phyloP scores from a whole-genome alignment of 768 basidiomycete genomes.

The Boletus coccyginus region DNA sequence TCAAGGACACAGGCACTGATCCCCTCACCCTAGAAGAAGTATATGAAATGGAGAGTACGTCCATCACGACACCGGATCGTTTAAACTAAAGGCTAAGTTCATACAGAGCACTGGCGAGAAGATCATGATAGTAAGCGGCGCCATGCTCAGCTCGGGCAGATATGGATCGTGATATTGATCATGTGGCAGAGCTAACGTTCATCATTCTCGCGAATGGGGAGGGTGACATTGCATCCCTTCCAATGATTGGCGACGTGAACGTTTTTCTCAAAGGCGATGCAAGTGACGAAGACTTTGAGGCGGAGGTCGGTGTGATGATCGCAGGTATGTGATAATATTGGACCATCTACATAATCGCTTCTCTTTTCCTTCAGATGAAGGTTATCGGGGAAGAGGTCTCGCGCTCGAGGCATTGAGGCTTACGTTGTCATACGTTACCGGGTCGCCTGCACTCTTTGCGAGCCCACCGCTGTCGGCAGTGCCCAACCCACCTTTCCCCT shows the following conservation, averaged over 20 bases:
- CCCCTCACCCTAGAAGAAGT: constrained; percentile 78
- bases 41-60: constrained; percentile 83
- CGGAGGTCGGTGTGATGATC: constrained; percentile 91
- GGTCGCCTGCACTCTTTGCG: constrained; percentile 27
- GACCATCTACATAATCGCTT: neutral
- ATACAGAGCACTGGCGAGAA: constrained; percentile 74
- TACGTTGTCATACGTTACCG: constrained; percentile 68
- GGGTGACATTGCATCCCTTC: constrained; percentile 35
- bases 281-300: constrained; percentile 52
- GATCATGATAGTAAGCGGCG: constrained; percentile 72
- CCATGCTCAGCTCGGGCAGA: neutral
- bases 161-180: neutral
- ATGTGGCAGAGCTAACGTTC: constrained; percentile 71
- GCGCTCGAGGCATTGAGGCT: constrained; percentile 62
- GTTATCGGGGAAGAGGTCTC: constrained; percentile 66
- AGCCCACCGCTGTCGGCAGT: constrained; percentile 12
- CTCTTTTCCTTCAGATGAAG: constrained; percentile 46
- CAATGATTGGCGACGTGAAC: constrained; percentile 93
- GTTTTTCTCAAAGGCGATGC: constrained; percentile 69
- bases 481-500: constrained; percentile 34
- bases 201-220: constrained; percentile 62
- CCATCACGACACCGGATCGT: neutral
- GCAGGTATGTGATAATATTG: constrained; percentile 50
- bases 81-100: neutral
- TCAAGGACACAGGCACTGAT: constrained; percentile 80